Percentiles rank a stretch among this genome's conserved stretches.
Evolutionary conservation across 257 asterid genomes (phyloP).

Genomic region (Prunella vulgaris): DNA sequence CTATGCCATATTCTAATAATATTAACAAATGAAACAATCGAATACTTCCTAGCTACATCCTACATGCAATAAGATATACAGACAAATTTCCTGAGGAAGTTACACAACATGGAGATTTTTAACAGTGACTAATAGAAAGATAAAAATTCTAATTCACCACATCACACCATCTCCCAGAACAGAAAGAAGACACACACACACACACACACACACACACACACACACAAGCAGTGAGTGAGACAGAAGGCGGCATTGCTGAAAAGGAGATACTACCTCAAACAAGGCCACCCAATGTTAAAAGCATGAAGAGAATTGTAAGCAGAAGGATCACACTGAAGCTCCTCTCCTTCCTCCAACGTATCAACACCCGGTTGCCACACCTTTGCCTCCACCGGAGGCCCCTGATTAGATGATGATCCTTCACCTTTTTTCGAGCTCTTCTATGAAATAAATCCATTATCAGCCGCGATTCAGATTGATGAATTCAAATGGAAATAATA

Average conservation of each 20-base stretch:
- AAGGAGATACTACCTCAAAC: constrained; percentile 51
- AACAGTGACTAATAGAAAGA: not conserved
- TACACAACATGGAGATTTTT: no score
- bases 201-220: no score
- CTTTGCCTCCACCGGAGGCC: constrained; percentile 46
- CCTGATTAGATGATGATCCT: constrained; percentile 52
- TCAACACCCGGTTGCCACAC: constrained; percentile 97
- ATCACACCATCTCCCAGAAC: not conserved
- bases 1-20: not conserved
- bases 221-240: no score
- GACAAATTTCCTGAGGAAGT: no score
- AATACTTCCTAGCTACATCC: not conserved
- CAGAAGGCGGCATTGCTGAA: not conserved
- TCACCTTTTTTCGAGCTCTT: constrained; percentile 59
- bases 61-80: not conserved
- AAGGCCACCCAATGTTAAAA: constrained; percentile 88
- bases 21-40: not conserved
- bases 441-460: not conserved
- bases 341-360: constrained; percentile 84
- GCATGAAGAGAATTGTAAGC: constrained; percentile 86
- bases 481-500: not conserved
- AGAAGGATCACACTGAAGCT: constrained; percentile 85
- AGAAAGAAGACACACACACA: not conserved
- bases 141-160: not conserved
- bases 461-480: not conserved